These are phyloP conservation scores for Colletotrichum theobromicola DNA, from an alignment of 2,329 filamentous ascomycete species.

Conservation along the genomic window DNA sequence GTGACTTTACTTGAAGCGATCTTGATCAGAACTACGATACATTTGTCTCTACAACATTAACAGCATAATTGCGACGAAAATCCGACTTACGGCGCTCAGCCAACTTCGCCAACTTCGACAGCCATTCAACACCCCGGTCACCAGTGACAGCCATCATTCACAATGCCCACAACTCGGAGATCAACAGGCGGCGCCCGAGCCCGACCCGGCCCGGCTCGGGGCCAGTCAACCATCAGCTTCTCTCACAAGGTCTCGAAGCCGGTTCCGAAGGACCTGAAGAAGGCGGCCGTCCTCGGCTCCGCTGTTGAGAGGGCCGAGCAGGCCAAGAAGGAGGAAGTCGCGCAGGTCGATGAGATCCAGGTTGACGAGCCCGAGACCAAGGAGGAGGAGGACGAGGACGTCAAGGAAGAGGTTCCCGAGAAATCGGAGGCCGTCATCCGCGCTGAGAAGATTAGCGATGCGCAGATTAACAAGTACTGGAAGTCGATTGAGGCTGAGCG, in stretches of 20 bases:
- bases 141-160: slow-evolving; percentile 22
- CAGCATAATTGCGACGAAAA: not conserved
- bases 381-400: slow-evolving; percentile 27
- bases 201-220: slow-evolving; percentile 42
- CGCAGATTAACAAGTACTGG: slow-evolving; percentile 82
- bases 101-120: not conserved
- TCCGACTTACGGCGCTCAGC: not conserved
- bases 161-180: slow-evolving; percentile 56
- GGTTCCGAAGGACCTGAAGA: slow-evolving; percentile 52
- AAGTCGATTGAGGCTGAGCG: slow-evolving; percentile 71
- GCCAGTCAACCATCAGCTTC: slow-evolving; percentile 64
- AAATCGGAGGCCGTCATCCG: slow-evolving; percentile 58
- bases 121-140: slow-evolving; percentile 2
- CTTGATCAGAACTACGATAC: not conserved
- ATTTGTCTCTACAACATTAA: not conserved
- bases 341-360: slow-evolving; percentile 24
- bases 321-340: slow-evolving; percentile 23
- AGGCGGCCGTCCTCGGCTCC: slow-evolving; percentile 34
- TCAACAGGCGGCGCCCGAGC: slow-evolving; percentile 45
- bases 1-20: slow-evolving; percentile 3
- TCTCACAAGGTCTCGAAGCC: slow-evolving; percentile 62
- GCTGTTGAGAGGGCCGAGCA: slow-evolving; percentile 24
- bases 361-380: slow-evolving; percentile 27
- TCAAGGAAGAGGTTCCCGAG: slow-evolving; percentile 35
- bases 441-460: slow-evolving; percentile 70